phyloP scores from a whole-genome alignment of 306 rosid genomes.

The Cicer bijugum region DNA sequence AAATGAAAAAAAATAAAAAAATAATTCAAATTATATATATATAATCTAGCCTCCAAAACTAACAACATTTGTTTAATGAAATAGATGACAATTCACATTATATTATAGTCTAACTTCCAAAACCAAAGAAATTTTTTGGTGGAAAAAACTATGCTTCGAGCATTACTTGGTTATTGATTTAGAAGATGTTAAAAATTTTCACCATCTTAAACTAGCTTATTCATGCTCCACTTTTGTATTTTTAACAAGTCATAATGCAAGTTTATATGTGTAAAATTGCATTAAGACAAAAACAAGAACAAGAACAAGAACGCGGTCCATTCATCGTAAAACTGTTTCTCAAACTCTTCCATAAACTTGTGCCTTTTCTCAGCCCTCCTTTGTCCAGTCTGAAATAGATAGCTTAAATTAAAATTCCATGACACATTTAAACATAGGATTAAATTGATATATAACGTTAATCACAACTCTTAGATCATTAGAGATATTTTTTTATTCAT shows the following conservation, averaged over 20 bases:
- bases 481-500: too few species aligned
- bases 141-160: neutral
- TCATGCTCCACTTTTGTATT: neutral
- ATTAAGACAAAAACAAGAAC: neutral
- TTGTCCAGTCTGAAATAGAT: constrained; percentile 74
- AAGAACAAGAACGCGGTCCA: constrained; percentile 60
- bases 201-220: constrained; percentile 10
- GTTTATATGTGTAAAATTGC: neutral
- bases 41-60: too few species aligned
- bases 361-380: constrained; percentile 89
- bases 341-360: too few species aligned
- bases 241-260: neutral
- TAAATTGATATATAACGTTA: neutral
- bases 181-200: constrained; percentile 16
- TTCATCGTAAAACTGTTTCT: constrained; percentile 78
- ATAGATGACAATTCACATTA: constrained; percentile 1
- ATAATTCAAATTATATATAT: too few species aligned
- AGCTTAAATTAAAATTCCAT: constrained; percentile 24
- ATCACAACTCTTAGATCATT: too few species aligned
- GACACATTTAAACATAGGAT: neutral
- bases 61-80: neutral
- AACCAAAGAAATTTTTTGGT: neutral
- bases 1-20: too few species aligned
- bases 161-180: neutral
- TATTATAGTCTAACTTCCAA: constrained; percentile 6